Base-by-base conservation (phyloP, 2,329 filamentous ascomycete genomes). In the Trichoderma asperellum region DNA sequence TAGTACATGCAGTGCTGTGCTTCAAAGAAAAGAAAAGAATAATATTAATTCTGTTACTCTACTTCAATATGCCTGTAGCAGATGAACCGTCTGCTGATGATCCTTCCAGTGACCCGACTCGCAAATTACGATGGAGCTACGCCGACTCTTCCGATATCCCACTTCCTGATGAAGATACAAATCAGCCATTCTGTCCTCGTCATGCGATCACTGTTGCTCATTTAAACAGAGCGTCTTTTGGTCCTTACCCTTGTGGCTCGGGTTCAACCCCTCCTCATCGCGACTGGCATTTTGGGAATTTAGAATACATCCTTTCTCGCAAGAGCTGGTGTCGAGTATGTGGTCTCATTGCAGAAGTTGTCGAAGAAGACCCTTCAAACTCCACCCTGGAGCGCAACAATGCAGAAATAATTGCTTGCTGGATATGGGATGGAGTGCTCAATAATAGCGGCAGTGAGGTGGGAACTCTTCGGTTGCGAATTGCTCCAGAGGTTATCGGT, bases 381-480 rank as follows among this genome's bases (percentile, higher is more conserved):
- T 55, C 56, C 12, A 29, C 18, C 6, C 16, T 34, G n/a, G 49
- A 68, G 18, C 24, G 47, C 35, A 43, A 62, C 3, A 40, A 68
- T 29, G 47, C 49, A 12, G 66, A 68, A 14, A 35, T 70, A 11
- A 68, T 70, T 35, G 68, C 68, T 21, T 68, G 68, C 27, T 70
- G 68, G 68, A 10, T 70, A 24, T 70, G 68, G 68, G 68, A 70
- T 11, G 68, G 62, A 27, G 43, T 68, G 18, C 55, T 70, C 8
- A 32, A 52, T 21, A 21, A 10, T 2, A 29, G 65, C n/a, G 34
- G 12, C 27, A 24, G 4, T 21, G 61, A 70, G 37, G 47, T 53
- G 27, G 63, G 40, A 57, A 59, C 68, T 10, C 63, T 70, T 18
- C 65, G 68, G 10, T 32, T 70, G 7, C 57, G 68, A 21, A 21